Conservation (phyloP, 164 flowering plant genomes). For the Echeveria elegans region DNA sequence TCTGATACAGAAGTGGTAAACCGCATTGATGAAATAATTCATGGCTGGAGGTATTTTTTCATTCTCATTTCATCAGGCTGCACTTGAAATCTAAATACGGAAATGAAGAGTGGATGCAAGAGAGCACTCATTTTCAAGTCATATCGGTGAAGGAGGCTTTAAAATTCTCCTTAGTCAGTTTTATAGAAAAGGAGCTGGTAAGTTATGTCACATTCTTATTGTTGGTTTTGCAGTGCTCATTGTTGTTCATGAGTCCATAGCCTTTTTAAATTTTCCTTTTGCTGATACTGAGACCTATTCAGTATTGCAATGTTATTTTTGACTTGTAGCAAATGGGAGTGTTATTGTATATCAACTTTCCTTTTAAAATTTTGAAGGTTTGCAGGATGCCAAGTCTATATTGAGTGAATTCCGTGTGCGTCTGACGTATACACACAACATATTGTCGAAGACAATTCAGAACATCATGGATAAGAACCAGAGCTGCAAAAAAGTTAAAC, state of each 20-base stretch:
- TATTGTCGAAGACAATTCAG: constrained; percentile 21
- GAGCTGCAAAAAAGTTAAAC: constrained; percentile 46
- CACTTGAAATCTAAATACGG: constrained; percentile 56
- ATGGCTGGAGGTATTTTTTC: background rate
- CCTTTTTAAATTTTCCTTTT: too few species aligned
- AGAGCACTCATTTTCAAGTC: constrained; percentile 19
- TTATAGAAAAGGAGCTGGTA: constrained; percentile 62
- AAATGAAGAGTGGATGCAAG: constrained; percentile 54
- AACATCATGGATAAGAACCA: constrained; percentile 20
- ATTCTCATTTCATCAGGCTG: constrained; percentile 41
- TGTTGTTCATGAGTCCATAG: background rate
- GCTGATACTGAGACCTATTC: too few species aligned
- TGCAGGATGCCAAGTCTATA: constrained; percentile 53
- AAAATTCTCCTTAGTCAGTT: constrained; percentile 32
- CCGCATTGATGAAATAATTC: background rate
- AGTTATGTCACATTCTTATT: constrained; percentile 5
- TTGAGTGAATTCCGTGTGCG: constrained; percentile 51
- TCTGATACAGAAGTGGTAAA: background rate
- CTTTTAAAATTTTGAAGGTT: constrained; percentile 15
- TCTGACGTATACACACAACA: constrained; percentile 44
- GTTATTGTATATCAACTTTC: background rate
- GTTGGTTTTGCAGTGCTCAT: background rate
- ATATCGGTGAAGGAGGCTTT: constrained; percentile 63
- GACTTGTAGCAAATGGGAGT: background rate
- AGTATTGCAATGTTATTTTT: too few species aligned